Evolutionary conservation across 2,329 filamentous ascomycete species (phyloP).

Genomic region (Elsinoe necatrix): DNA sequence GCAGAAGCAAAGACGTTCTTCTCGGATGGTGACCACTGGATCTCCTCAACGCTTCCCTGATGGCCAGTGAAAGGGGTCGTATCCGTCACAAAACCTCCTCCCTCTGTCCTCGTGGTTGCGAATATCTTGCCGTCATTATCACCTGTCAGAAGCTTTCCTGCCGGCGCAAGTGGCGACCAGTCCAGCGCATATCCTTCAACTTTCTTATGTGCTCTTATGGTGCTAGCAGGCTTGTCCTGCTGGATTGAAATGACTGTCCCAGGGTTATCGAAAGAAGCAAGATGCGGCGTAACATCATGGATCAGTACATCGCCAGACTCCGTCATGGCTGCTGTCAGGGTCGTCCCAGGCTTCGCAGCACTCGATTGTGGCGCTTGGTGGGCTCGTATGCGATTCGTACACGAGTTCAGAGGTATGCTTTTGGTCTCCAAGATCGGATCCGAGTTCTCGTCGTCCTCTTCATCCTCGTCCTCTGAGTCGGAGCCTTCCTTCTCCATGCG

Average conservation of each 20-base stretch:
- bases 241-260: conserved; percentile 70
- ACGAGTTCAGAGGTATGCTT: conserved; percentile 74
- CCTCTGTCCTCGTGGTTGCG: conserved; percentile 74
- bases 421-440: conserved; percentile 93
- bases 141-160: conserved; percentile 81
- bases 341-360: conserved; percentile 63
- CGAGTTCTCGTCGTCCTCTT: conserved; percentile 60
- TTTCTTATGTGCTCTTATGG: conserved; percentile 79
- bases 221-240: conserved; percentile 81
- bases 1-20: conserved; percentile 89
- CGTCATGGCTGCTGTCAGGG: conserved; percentile 83
- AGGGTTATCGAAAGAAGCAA: conserved; percentile 81
- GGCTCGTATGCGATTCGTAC: conserved; percentile 86
- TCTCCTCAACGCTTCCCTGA: conserved; percentile 76
- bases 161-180: conserved; percentile 76
- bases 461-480: conserved; percentile 60
- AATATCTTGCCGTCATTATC: conserved; percentile 89
- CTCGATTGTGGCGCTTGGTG: conserved; percentile 70
- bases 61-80: conserved; percentile 77
- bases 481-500: conserved; percentile 70
- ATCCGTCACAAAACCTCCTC: conserved; percentile 83
- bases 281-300: conserved; percentile 86
- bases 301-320: conserved; percentile 84
- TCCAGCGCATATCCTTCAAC: conserved; percentile 90
- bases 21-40: conserved; percentile 95